Base-by-base conservation (phyloP, 1,284 basidiomycete genomes). In the Vanrija humicola region DNA sequence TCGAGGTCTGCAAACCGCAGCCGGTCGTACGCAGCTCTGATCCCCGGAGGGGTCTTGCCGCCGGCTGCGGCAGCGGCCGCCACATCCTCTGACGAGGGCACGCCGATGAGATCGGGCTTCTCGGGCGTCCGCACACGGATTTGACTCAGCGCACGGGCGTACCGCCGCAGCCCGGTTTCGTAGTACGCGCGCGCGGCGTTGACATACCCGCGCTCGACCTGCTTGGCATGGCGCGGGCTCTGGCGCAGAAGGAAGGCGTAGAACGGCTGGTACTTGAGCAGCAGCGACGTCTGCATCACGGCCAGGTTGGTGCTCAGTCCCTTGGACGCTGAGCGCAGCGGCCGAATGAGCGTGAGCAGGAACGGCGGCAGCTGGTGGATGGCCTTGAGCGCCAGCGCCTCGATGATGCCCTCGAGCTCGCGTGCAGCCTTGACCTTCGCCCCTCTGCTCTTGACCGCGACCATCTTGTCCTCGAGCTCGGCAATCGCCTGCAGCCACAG, bases 91-190 rank as follows among this genome's bases (percentile, higher is more conserved):
- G 65, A 52, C 3, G 67, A 64, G 0, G 73, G 67, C 14, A 64
- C 59, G 0, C 68, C 73, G 18, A 77, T 67, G 18, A 72, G 58
- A 8, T 73, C 75, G 5, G 67, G 62, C 44, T 66, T 70, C 46
- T 77, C 74, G 9, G 59, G 52, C 15, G 68, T 69, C 26, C 77
- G 64, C 48, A 88, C 86, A 80, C 88, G 88, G 46, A 96, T 82
- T 74, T 81, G 84, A 23, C 85, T 83, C 45, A 98, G 78, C 64
- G 86, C 87, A 29, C 96, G 81, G 26, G 86, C 82, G 72, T 98
- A 99, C 47, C 96, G 80, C 56, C 96, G 80, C 70, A 98, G 94
- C 0, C 88, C 91, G 16, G 96, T 98, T 76, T 99, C 96, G 62
- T 93, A 98, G 73, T 97, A 99, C 18, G 90, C 83, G 19, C 93